Evolutionary conservation across 306 rosid genomes (phyloP).

Genomic region (Crotalaria pallida): DNA sequence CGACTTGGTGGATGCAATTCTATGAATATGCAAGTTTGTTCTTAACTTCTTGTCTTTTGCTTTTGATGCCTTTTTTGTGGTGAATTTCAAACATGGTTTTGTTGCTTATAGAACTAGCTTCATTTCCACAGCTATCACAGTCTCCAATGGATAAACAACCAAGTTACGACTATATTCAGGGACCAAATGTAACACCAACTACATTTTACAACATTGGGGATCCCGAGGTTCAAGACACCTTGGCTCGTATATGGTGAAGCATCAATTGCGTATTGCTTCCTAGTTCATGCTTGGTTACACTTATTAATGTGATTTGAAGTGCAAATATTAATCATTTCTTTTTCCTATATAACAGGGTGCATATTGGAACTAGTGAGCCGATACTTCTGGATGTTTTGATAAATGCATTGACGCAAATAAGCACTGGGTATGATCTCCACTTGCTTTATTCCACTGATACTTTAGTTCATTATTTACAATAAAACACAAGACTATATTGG

Average conservation of each 20-base stretch:
- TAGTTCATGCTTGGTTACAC: too few relatives aligned
- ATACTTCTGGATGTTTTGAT: too few relatives aligned
- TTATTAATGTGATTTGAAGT: too few relatives aligned
- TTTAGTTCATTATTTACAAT: too few relatives aligned
- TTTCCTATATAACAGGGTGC: too few relatives aligned
- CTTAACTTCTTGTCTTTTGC: slow-evolving; percentile 2
- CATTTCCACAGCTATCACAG: slow-evolving; percentile 61
- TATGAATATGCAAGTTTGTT: slow-evolving; percentile 83
- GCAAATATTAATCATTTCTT: too few relatives aligned
- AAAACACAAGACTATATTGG: too few relatives aligned
- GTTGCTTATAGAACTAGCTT: slow-evolving; percentile 18
- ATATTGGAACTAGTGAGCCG: too few relatives aligned
- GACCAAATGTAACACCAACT: slow-evolving; percentile 74
- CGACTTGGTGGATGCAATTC: slow-evolving; percentile 95
- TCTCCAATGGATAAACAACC: slow-evolving; percentile 70
- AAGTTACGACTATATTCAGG: slow-evolving; percentile 67
- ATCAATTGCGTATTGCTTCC: not conserved
- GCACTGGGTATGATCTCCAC: too few relatives aligned
- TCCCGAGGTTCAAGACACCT: slow-evolving; percentile 87
- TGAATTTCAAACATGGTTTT: not conserved
- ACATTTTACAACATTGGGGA: slow-evolving; percentile 89
- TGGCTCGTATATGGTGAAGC: slow-evolving; percentile 83
- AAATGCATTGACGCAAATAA: too few relatives aligned
- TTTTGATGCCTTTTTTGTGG: not conserved
- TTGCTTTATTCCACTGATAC: too few relatives aligned